Percentiles rank a stretch among this genome's conserved stretches.
Conservation (phyloP, 306 rosid species). For the Fragaria iinumae region DNA sequence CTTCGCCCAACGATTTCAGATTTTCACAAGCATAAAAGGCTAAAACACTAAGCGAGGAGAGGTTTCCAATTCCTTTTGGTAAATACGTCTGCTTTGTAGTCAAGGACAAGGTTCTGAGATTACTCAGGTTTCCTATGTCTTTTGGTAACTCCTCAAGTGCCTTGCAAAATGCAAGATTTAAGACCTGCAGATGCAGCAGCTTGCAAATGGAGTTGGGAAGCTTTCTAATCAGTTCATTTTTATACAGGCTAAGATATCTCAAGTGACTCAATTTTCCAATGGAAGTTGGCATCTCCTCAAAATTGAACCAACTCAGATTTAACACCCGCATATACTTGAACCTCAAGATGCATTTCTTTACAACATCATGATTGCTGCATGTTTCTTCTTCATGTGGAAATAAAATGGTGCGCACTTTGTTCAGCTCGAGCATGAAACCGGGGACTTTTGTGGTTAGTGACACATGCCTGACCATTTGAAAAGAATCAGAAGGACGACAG, state of each 20-base stretch:
- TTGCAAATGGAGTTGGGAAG: not conserved
- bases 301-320: constrained; percentile 4
- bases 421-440: not conserved
- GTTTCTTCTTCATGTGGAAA: not conserved
- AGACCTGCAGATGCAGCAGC: not conserved
- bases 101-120: no score
- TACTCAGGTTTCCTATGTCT: no score
- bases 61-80: no score
- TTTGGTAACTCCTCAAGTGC: no score
- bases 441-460: not conserved
- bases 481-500: not conserved
- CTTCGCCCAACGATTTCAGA: no score
- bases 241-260: constrained; percentile 16
- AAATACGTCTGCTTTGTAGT: no score
- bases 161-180: no score
- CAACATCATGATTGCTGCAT: not conserved
- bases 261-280: constrained; percentile 13
- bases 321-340: constrained; percentile 14
- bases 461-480: not conserved
- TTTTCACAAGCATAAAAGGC: no score
- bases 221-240: no score
- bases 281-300: constrained; percentile 14
- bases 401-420: not conserved
- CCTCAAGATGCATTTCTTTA: not conserved
- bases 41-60: no score